phyloP scores from a whole-genome alignment of 2,329 filamentous ascomycete genomes.

The Davidsoniella neocaledoniae region DNA sequence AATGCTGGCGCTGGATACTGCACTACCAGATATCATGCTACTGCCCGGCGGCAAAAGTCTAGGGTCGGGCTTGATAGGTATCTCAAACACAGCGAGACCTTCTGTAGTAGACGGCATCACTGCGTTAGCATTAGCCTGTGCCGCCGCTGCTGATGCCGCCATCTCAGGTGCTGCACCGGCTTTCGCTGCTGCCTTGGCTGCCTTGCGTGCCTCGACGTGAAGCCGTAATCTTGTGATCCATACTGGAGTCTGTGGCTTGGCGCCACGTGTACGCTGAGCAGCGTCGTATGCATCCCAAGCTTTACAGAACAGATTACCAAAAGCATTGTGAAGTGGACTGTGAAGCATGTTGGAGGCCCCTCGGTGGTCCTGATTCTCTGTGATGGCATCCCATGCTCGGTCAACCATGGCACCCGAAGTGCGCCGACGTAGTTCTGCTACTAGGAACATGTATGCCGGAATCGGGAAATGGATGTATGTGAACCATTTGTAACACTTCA shows the following conservation, averaged over 20 bases:
- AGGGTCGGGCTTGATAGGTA: no score
- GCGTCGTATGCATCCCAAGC: constrained; percentile 43
- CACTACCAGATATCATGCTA: no score
- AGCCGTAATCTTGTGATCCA: constrained; percentile 33
- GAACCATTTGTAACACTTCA: constrained; percentile 41
- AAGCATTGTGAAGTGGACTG: constrained; percentile 40
- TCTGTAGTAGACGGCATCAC: no score
- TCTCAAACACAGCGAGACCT: no score
- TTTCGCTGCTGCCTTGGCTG: background rate
- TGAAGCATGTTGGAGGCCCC: constrained; percentile 31
- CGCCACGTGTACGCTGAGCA: constrained; percentile 28
- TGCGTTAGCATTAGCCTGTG: no score
- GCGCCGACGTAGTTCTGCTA: constrained; percentile 36
- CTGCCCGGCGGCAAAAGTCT: no score
- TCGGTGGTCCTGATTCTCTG: constrained; percentile 35
- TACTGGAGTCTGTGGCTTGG: constrained; percentile 25
- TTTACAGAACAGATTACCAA: constrained; percentile 41
- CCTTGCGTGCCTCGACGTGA: constrained; percentile 22
- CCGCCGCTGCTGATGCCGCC: no score
- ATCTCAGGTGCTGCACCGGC: background rate
- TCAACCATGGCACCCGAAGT: constrained; percentile 38
- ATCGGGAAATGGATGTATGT: constrained; percentile 43
- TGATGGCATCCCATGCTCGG: constrained; percentile 40
- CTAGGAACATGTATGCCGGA: constrained; percentile 43
- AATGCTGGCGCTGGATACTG: no score